Evolutionary conservation across 129 eudicot genomes (phyloP), one percentile per base, ranked within the genome.

Genomic region (Arctium lappa): DNA sequence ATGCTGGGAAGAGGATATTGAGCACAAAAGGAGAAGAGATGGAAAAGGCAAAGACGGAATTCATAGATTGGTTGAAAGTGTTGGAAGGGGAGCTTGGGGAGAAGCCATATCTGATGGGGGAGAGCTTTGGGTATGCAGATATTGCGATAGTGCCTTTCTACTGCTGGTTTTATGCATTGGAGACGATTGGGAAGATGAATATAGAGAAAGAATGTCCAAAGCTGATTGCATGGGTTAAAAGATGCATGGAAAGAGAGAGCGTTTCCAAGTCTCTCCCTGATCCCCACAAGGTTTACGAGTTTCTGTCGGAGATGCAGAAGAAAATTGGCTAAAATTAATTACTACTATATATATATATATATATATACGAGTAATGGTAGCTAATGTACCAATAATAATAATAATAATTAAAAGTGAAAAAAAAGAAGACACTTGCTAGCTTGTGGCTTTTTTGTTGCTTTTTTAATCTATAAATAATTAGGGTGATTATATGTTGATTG

Each of bases 41-140:
- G 66, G 74, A 71, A 6, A 39, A 27, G 15, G 83, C 83, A 38
- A 79, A 50, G 79, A 72, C 62, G 39, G 86, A 83, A 53, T 83
- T 50, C 37, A 77, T 83, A 29, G 79, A 73, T 6, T 15, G 11
- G 36, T 42, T 83, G 62, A 83, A 83, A 48, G 44, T 83, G 74
- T 63, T 78, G 46, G 83, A 83, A 71, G 56, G 30, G 10, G 16
- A 83, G 38, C 82, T 83, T 2, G 86, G 83, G 1, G 83, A 78
- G 3, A 83, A 78, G 83, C 74, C 79, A 3, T 83, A 83, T 63
- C 37, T 83, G 34, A 36, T 40, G 0, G 86, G 87, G 8, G 87
- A 79, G 6, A 62, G 75, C 31, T 84, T 84, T 29, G 84, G 87
- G 44, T 84, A 36, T 44, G 87, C 68, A 11, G 84, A 84, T 73